Base-by-base conservation (phyloP, 768 basidiomycete genomes). In the Lentinula lateritia region DNA sequence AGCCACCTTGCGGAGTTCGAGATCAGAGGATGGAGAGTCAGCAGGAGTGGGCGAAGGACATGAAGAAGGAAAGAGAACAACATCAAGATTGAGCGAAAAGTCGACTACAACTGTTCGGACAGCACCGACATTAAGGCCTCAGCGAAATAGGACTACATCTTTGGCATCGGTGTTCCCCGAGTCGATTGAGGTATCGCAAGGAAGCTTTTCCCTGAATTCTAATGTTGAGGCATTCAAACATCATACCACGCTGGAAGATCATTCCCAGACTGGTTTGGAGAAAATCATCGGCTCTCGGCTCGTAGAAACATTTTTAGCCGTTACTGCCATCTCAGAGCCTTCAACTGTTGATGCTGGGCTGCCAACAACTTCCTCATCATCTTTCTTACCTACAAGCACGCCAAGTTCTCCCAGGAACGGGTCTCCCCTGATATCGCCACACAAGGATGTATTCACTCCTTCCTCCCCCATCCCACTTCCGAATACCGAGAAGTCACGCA, bases 241-340 rank as follows among this genome's bases (percentile, higher is more conserved):
- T 52, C 53, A 16, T 12, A 0, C 38, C 5, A 10, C 34, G 18
- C 73, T 82, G 59, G 78, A 78, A 15, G 85, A 86, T 66, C 80
- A 88, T 62, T 89, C 90, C 4, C 91, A 93, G 68, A 73, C 73
- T 34, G 81, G 78, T 7, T 75, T 93, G 50, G 90, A 93, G 75
- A 87, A 80, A 66, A 81, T 92, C 13, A 79, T 93, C 10, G 75
- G 76, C 58, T 87, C 90, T 38, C 84, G 91, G 52, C 75, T 93
- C 35, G 86, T 93, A 23, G 89, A 92, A 72, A 90, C 91, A 0
- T 90, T 91, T 66, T 73, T 93, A 59, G 80, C 84, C 13, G 71
- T 92, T 46, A 76, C 77, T 36, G 73, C 86, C 6, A 64, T 70
- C 7, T 60, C 70, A 38, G 53, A 50, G 41, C 62, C 35, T 10